Base-by-base conservation (phyloP, 768 basidiomycete genomes). In the Termitomyces titanicus region DNA sequence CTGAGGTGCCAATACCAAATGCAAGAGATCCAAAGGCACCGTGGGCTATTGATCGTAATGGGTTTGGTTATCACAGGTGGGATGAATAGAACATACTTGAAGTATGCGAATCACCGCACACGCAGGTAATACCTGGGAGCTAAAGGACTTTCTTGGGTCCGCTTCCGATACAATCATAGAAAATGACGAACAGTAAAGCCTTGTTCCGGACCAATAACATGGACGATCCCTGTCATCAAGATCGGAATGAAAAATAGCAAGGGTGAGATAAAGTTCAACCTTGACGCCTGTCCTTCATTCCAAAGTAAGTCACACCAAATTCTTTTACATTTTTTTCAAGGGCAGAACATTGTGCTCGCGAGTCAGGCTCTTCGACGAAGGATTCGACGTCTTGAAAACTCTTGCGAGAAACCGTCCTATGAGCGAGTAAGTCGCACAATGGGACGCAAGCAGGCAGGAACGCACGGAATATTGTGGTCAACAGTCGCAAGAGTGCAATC, bases 101-200 rank as follows among this genome's bases (percentile, higher is more conserved):
- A 27, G 92, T 94, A 74, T 94, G 92, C 6, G 92, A 94, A 72
- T 94, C 93, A 66, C 93, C 93, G 64, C 93, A 94, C 49, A 94
- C 92, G 64, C 86, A 88, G 35, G 88, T 88, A 43, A 85, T 87
- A 9, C 87, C 88, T 5, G 86, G 86, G 29, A 89, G 77, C 84
- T 87, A 60, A 24, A 37, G 11, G 43, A 61, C 5, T 10, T 44
- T 12, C 12, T 33, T 58, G 17, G 47, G 22, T 7, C 39, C 9
- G 12, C 18, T 31, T 52, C 15, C 43, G 35, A 47, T 17, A 37
- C 24, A 44, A 17, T 31, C 22, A 44, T 42, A 31, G 25, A 51
- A 53, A 42, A 29, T 38, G 25, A 62, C 78, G 47, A 65, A 85
- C 85, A 42, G 93, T 94, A 67, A 94, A 94, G 33, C 93, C 92